A percentile compares a stretch with the other conserved stretches of the same genome.
phyloP scores from a whole-genome alignment of 257 asterid genomes.

The Solanum dulcamara region DNA sequence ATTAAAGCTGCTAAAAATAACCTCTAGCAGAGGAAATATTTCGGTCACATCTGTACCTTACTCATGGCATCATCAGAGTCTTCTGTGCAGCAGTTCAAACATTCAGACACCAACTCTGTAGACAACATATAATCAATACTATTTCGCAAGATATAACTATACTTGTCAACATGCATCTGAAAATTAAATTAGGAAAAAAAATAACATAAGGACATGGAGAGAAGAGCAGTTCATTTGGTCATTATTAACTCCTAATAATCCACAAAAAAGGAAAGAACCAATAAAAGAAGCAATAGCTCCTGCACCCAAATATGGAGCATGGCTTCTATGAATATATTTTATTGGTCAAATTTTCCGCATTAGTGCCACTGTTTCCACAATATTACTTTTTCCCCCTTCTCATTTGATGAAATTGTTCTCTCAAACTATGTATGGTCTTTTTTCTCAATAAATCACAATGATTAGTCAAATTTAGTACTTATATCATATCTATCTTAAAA shows the following conservation, averaged over 20 bases:
- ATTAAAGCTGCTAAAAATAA: neutral
- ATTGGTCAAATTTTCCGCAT: neutral
- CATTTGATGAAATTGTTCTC: neutral
- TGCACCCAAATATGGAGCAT: neutral
- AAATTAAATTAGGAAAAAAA: neutral
- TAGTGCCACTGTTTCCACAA: neutral
- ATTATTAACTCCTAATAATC: neutral
- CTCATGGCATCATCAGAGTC: slow-evolving; percentile 91
- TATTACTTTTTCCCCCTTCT: neutral
- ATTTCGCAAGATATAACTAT: neutral
- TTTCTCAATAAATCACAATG: neutral
- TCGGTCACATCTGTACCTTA: slow-evolving; percentile 36
- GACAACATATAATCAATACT: neutral
- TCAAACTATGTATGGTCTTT: neutral
- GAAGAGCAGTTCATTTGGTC: neutral
- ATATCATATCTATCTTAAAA: neutral
- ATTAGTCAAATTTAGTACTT: neutral
- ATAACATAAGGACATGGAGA: neutral
- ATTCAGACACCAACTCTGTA: slow-evolving; percentile 78
- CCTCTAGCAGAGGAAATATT: neutral
- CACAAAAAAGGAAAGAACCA: neutral
- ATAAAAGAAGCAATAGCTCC: neutral
- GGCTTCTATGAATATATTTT: neutral
- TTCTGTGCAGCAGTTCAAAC: slow-evolving; percentile 83
- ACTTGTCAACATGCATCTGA: too few species aligned